phyloP scores from a whole-genome alignment of 2,329 filamentous ascomycete genomes.

The Exophiala xenobiotica region DNA sequence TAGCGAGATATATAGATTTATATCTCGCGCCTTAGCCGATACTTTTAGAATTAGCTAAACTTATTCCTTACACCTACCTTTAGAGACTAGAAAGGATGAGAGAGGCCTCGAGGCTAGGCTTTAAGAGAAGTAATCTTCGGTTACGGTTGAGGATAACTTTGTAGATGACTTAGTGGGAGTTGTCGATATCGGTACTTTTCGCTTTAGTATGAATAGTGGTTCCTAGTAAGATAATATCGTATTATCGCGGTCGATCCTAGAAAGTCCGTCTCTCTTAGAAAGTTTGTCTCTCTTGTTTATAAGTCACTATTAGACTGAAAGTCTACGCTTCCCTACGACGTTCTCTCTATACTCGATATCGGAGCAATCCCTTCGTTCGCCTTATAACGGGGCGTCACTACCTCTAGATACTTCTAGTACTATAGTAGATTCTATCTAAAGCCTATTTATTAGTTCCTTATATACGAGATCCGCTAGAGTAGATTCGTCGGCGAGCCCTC shows the following conservation, averaged over 20 bases:
- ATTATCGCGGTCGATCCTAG: neutral
- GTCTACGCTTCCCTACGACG: too few species aligned
- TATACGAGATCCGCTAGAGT: neutral
- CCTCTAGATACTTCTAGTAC: too few species aligned
- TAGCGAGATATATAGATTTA: neutral
- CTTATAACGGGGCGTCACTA: too few species aligned
- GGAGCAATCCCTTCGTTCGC: too few species aligned
- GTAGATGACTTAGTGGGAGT: neutral
- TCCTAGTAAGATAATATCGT: neutral
- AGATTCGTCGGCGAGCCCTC: neutral
- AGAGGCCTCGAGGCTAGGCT: neutral
- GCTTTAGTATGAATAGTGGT: neutral
- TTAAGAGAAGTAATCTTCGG: neutral
- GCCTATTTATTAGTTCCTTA: too few species aligned
- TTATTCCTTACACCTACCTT: neutral
- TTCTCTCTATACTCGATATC: too few species aligned
- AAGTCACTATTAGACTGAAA: too few species aligned
- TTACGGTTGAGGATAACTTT: neutral
- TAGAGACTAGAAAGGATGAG: neutral
- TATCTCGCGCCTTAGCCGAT: neutral
- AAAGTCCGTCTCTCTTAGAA: too few species aligned
- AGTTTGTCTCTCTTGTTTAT: too few species aligned
- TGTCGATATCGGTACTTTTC: neutral
- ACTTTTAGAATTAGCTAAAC: neutral
- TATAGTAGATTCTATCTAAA: too few species aligned